Base-by-base conservation (phyloP, 805 yeast genomes). In the Spathaspora passalidarum region DNA sequence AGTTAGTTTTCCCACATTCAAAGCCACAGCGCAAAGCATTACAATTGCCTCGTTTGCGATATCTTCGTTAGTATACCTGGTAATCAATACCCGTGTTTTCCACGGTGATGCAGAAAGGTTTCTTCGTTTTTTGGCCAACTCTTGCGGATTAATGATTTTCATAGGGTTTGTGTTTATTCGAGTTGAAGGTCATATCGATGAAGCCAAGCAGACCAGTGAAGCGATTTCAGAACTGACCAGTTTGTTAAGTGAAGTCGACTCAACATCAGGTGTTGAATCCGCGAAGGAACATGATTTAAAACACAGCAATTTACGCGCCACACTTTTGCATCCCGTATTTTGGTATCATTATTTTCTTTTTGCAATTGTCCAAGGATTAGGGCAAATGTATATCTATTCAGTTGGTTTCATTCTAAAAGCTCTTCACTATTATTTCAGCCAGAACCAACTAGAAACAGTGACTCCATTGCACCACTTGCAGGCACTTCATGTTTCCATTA, bases 1-100 rank as follows among this genome's bases (percentile, higher is more conserved):
- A 1, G 44, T 65, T 6, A 57, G 55, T 44, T 66, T 66, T 40
- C 70, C 70, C 5, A 51, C 54, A 18, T 57, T 42, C 43, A 65
- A 63, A 47, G 68, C 67, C n/a, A 51, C 67, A 1, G 71, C 71
- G 6, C 71, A 66, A 49, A 62, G 68, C 45, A 50, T 66, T 11
- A 64, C 71, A 13, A 66, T 66, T 40, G 67, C 71, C 1, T 61
- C 66, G 9, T 66, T 66, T 56, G 71, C 71, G n/a, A 64, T 66
- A 8, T 57, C 68, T 9, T 58, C 65, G 38, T 52, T 65, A 32
- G 21, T 65, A 7, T 64, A 51, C 49, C 60, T 59, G 52, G 48
- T 49, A 8, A 49, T 63, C 14, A 48, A 59, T 14, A 50, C 61
- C 32, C 42, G 47, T 16, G 29, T 59, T 3, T 60, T 58, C 19